Base-by-base conservation (phyloP, 2,329 filamentous ascomycete genomes). In the Fusarium coicis region DNA sequence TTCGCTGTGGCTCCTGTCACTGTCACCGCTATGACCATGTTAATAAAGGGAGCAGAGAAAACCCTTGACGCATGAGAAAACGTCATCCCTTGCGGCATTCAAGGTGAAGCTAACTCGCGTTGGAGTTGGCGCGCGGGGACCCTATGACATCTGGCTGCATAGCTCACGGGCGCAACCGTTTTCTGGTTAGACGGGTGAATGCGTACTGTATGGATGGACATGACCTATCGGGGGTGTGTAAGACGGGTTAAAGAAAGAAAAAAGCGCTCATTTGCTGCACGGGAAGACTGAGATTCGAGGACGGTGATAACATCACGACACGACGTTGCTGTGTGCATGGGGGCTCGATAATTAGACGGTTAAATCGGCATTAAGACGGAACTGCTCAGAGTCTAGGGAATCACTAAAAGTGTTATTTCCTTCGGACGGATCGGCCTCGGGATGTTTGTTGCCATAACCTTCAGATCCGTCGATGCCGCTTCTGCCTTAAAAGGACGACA, bases 141-240 rank as follows among this genome's bases (percentile, higher is more conserved):
- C 30, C 56, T 39, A 76, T 76, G 74, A 76, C 74, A 76, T 73
- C 63, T 63, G 54, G 34, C 36, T 72, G 61, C 68, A 72, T 70
- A 49, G 56, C 63, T 52, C 54, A 54, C 37, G 47, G 46, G 37
- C 26, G 30, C 39, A 26, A 30, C 40, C 36, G 44, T 64, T 63
- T 64, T 53, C 39, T 47, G 58, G 57, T 53, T 69, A 68, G 63
- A 67, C 30, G 37, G 28, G 19, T 36, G 32, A 32, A 40, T 42
- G n/a, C 32, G 19, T 53, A 34, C 34, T 32, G 19, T 53, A 34
- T 30, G 30, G 30, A 43, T 43, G 40, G 40, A 18, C 40, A 15
- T 43, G 40, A 32, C 9, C 40, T 39, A 34, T 47, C 28, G 52
- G 30, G 44, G 18, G 63, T 46, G 64, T 58, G 64, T 44, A 23